Base-by-base conservation (phyloP, 345 rosid genomes). In the Mallotus nudiflorus region DNA sequence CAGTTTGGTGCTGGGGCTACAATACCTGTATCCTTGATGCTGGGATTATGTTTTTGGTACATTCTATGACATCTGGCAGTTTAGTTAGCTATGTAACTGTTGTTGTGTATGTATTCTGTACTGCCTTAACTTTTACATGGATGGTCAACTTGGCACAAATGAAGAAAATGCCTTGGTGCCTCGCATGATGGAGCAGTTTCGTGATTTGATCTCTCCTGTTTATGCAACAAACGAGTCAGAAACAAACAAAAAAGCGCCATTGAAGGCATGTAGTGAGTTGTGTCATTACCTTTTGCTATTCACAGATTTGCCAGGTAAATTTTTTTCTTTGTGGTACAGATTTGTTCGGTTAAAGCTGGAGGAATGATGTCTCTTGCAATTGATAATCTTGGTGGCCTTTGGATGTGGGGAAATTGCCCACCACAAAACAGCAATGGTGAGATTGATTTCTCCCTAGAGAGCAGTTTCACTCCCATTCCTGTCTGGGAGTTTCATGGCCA, bases 391-490 rank as follows among this genome's bases (percentile, higher is more conserved):
- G 97, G 97, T 39, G 73, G 78, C 70, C 82, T 91, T 67, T 93
- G 98, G 98, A 87, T 93, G 80, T 93, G 96, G 97, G 98, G 98
- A 24, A 88, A 85, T 79, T 87, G 87, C 71, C 96, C 96, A 12
- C 83, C 68, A 42, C 81, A 75, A 76, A 86, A 68, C 55, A 75
- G 68, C 19, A 73, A 39, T 53, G 37, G 50, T 11, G 84, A 78
- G 19, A 80, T 70, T 73, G 75, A 40, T 57, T 84, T 88, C 74
- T 73, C 88, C 11, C 78, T 88, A 37, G 73, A 70, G 29, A 84
- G 92, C 77, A 75, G 70, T 66, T 83, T 80, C n/a, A 53, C 80
- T 62, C 97, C 98, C 4, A 65, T 67, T 72, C 90, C 86, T 65
- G 60, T 89, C 28, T 63, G 78, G 72, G 87, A 85, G 73, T 89